Evolutionary conservation across 371 early-diverging fungal species (phyloP), one percentile per base, ranked within the genome.

Genomic region (Entomophthora muscae): DNA sequence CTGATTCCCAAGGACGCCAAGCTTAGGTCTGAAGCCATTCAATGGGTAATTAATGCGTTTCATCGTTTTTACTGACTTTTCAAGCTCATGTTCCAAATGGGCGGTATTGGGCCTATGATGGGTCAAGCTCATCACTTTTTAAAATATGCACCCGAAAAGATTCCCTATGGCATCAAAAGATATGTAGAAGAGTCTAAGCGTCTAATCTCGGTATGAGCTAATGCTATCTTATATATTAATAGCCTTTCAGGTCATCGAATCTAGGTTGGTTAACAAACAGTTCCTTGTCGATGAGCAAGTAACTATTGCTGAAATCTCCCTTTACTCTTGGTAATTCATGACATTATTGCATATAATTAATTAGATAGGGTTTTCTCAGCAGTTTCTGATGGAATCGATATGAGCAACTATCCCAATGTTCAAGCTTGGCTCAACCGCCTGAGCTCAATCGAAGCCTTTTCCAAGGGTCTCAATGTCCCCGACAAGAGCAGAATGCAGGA

Each of bases 1-100:
- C 53, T 79, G 23, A 59, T 71, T 22, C 70, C 76, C 23, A 65
- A 63, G 1, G 77, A 76, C 54, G 66, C 74, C 51, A 69, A 74
- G 24, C 54, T 65, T 53, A 65, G 67, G 29, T 69, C 69, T 33
- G 67, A 74, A 63, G 75, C 68, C 21, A 70, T 72, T 21, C 76
- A 76, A 66, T 69, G 70, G 66, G 51, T 76, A 10, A 28, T 23
- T 54, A 22, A 13, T 12, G 5, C 23, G 7, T 23, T 22, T 7
- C 23, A 23, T 54, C 5, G 23, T 7, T 54, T 54, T 54, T 23
- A 23, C 13, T 54, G 26, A 51, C 12, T 13, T 54, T 26, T 22
- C 3, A 29, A 27, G 57, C 22, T 57, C 26, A 76, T 78, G 75
- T 65, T 64, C 32, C 67, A 73, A 64, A 72, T 73, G 74, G 71